phyloP scores from a whole-genome alignment of 495 filamentous ascomycete species.

The Hypoxylon fuscum region DNA sequence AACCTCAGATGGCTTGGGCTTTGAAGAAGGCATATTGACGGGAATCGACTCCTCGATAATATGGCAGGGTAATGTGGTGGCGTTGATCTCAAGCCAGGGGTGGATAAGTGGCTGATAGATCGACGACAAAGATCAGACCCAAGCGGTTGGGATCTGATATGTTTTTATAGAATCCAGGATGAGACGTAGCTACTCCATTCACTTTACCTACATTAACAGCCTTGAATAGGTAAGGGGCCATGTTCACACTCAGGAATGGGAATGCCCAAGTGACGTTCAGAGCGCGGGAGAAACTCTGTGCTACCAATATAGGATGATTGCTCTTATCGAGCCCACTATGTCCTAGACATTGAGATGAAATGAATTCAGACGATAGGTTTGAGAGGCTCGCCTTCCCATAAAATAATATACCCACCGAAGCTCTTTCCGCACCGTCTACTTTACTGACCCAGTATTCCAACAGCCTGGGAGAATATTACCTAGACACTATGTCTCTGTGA shows the following conservation, averaged over 20 bases:
- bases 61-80: neutral
- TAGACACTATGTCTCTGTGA: constrained; percentile 41
- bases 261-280: constrained; percentile 22
- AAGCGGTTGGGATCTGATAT: constrained; percentile 18
- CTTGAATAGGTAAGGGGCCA: constrained; percentile 16
- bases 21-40: constrained; percentile 64
- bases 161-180: constrained; percentile 20
- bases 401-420: constrained; percentile 27
- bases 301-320: constrained; percentile 45
- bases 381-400: constrained; percentile 24
- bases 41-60: neutral
- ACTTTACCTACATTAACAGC: constrained; percentile 11
- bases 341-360: constrained; percentile 50
- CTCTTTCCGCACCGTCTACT: constrained; percentile 26
- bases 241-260: constrained; percentile 17
- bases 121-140: constrained; percentile 6
- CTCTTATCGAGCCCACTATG: constrained; percentile 44
- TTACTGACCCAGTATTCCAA: constrained; percentile 31
- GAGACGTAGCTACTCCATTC: constrained; percentile 25
- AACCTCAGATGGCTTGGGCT: constrained; percentile 74
- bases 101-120: constrained; percentile 8
- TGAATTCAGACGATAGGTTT: constrained; percentile 38
- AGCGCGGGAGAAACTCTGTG: constrained; percentile 40
- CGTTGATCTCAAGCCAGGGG: neutral
- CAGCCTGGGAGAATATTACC: constrained; percentile 40